Conservation (phyloP, 306 rosid genomes). For the Pueraria montana region DNA sequence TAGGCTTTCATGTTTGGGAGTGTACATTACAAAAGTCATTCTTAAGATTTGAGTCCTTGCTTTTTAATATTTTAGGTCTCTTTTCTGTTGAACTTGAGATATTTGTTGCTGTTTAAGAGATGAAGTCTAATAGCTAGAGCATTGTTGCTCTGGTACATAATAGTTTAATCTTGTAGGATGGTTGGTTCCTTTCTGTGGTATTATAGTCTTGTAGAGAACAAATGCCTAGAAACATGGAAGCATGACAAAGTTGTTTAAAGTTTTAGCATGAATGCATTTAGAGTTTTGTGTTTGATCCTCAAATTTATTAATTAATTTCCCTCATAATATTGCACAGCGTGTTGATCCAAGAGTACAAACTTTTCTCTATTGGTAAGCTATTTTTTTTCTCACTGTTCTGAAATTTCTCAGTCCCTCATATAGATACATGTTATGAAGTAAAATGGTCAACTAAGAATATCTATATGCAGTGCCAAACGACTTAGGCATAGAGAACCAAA, state of each 20-base stretch:
- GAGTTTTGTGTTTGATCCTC: conserved; percentile 19
- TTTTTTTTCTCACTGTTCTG: conserved; percentile 30
- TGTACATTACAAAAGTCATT: conserved; percentile 2
- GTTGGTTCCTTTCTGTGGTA: not conserved
- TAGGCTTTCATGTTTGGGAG: not conserved
- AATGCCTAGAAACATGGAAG: conserved; percentile 38
- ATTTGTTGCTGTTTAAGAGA: not conserved
- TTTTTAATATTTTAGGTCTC: conserved; percentile 26
- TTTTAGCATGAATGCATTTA: conserved; percentile 40
- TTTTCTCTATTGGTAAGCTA: conserved; percentile 67
- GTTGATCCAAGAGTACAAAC: conserved; percentile 74
- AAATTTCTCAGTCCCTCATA: conserved; percentile 33
- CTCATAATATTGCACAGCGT: conserved; percentile 65
- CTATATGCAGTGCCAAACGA: conserved; percentile 70
- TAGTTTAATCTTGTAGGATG: conserved; percentile 35
- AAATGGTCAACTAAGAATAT: conserved; percentile 42
- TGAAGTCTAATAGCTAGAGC: conserved; percentile 1
- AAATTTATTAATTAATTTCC: conserved; percentile 40
- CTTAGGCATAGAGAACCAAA: conserved; percentile 54
- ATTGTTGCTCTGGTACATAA: not conserved
- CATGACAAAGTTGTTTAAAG: conserved; percentile 19
- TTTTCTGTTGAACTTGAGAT: conserved; percentile 25
- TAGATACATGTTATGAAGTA: conserved; percentile 45
- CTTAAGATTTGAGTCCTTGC: conserved; percentile 8
- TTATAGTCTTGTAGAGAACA: conserved; percentile 17